These are phyloP conservation scores for Raphanus hybrid DNA, from an alignment of 441 rosid species.

Conservation along the genomic window DNA sequence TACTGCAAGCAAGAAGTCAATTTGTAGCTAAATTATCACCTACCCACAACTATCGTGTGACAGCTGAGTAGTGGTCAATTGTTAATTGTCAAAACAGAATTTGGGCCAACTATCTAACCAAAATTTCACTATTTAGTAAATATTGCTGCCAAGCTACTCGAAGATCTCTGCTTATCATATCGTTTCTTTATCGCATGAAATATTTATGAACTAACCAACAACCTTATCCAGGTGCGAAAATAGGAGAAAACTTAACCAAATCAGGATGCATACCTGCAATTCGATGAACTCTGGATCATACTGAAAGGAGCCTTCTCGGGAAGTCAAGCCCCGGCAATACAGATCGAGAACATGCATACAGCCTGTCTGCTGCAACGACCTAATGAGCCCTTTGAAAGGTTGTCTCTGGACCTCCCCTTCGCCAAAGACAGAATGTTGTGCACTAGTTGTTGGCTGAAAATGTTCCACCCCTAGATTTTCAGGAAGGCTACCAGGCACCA, in stretches of 20 bases:
- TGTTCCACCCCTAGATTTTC: constrained; percentile 44
- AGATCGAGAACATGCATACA: constrained; percentile 89
- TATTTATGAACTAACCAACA: constrained; percentile 14
- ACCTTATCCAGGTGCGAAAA: constrained; percentile 5
- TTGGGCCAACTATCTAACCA: constrained; percentile 15
- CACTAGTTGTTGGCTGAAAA: constrained; percentile 43
- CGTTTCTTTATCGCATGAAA: constrained; percentile 21
- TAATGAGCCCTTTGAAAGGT: constrained; percentile 90
- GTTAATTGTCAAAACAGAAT: neutral
- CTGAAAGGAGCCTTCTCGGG: constrained; percentile 71
- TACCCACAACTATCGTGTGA: constrained; percentile 23
- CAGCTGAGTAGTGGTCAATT: neutral
- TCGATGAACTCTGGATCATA: constrained; percentile 82
- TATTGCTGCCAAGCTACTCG: constrained; percentile 15
- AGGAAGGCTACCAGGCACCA: constrained; percentile 47
- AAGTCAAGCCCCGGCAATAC: constrained; percentile 88
- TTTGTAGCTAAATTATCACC: constrained; percentile 29
- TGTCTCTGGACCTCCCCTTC: constrained; percentile 59
- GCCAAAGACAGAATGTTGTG: constrained; percentile 47
- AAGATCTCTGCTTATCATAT: constrained; percentile 19
- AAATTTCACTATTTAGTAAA: constrained; percentile 8
- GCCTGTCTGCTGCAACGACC: constrained; percentile 95
- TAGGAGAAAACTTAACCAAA: constrained; percentile 11
- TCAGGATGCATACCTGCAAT: constrained; percentile 71
- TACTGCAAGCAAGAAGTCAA: constrained; percentile 60